phyloP scores from a whole-genome alignment of 768 basidiomycete genomes.

The Goffeauzyma gilvescens region DNA sequence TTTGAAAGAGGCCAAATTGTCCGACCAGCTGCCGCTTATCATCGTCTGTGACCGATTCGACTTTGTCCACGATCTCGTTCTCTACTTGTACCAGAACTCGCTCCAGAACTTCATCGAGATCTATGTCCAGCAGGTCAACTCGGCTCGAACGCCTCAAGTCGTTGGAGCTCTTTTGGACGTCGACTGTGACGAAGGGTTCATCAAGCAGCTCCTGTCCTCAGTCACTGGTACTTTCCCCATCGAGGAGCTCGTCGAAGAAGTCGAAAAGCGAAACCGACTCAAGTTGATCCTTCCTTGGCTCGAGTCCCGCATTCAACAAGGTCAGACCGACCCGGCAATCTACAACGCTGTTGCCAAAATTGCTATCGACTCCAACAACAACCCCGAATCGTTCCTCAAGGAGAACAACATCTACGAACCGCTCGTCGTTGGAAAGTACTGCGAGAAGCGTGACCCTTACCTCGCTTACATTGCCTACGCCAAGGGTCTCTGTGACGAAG shows the following conservation, averaged over 20 bases:
- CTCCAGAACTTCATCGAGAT: slow-evolving; percentile 95
- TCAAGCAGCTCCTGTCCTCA: slow-evolving; percentile 81
- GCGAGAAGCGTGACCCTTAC: slow-evolving; percentile 94
- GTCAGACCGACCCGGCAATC: slow-evolving; percentile 77
- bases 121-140: slow-evolving; percentile 98
- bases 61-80: slow-evolving; percentile 95
- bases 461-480: slow-evolving; percentile 98
- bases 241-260: slow-evolving; percentile 91
- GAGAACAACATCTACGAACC: slow-evolving; percentile 98
- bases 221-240: slow-evolving; percentile 95
- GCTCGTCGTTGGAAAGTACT: slow-evolving; percentile 93
- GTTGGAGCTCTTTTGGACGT: slow-evolving; percentile 91
- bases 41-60: slow-evolving; percentile 99
- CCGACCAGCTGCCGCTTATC: slow-evolving; percentile 92
- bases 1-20: slow-evolving; percentile 92
- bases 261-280: slow-evolving; percentile 83
- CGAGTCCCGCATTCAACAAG: slow-evolving; percentile 77
- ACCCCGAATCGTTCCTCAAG: slow-evolving; percentile 92
- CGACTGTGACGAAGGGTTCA: slow-evolving; percentile 87
- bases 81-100: slow-evolving; percentile 95
- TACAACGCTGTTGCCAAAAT: slow-evolving; percentile 99
- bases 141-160: slow-evolving; percentile 88
- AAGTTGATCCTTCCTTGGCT: slow-evolving; percentile 97
- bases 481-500: slow-evolving; percentile 95
- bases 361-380: slow-evolving; percentile 94